Evolutionary conservation across 2,329 filamentous ascomycete species (phyloP).

Genomic region (Pestalotiopsis sp.): DNA sequence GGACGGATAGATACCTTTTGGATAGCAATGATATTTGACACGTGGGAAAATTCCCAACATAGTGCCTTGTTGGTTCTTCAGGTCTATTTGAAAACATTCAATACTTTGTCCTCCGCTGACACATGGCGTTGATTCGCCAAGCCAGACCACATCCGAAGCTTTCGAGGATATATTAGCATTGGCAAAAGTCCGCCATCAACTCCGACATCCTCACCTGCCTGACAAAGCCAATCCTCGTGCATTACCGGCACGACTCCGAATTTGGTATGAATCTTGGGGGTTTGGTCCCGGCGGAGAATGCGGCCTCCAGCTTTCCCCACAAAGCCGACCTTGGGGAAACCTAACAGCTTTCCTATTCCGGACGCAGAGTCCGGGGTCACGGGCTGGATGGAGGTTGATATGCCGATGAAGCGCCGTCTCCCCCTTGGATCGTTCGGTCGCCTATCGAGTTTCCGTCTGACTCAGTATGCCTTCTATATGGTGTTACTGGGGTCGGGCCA

Average conservation of each 20-base stretch:
- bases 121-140: neutral
- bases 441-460: neutral
- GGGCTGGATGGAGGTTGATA: constrained; percentile 1
- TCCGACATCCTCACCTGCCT: constrained; percentile 5
- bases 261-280: constrained; percentile 1
- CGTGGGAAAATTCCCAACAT: neutral
- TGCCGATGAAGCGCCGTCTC: constrained; percentile 4
- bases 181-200: neutral
- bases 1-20: neutral
- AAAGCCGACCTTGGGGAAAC: neutral
- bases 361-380: neutral
- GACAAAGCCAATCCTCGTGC: neutral
- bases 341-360: constrained; percentile 10
- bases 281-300: neutral
- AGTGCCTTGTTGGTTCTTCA: neutral
- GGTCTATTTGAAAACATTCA: neutral
- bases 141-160: neutral
- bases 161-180: neutral
- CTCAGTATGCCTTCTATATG: neutral
- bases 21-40: neutral
- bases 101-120: neutral
- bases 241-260: neutral
- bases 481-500: neutral
- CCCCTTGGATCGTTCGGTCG: neutral
- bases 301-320: constrained; percentile 2